Conservation (phyloP, 768 basidiomycete genomes). For the Clitopilus hobsonii region DNA sequence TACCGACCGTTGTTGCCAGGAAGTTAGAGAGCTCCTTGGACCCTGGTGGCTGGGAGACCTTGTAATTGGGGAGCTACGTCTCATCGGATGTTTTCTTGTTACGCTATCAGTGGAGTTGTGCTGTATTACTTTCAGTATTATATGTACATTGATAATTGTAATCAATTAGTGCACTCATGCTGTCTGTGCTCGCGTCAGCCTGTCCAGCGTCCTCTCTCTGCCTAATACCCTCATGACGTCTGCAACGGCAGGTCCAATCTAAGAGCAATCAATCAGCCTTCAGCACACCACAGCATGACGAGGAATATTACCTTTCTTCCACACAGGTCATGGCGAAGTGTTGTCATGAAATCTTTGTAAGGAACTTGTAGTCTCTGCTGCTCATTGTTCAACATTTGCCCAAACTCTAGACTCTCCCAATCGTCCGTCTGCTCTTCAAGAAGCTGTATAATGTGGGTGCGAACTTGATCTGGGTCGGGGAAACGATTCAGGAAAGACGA, state of each 20-base stretch:
- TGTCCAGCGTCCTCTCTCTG: constrained; percentile 31
- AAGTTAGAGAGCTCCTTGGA: constrained; percentile 85
- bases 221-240: constrained; percentile 42
- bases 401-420: constrained; percentile 35
- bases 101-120: neutral
- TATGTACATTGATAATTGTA: neutral
- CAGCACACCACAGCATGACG: neutral
- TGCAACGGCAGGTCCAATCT: constrained; percentile 47
- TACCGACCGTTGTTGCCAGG: constrained; percentile 86
- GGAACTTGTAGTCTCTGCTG: constrained; percentile 33
- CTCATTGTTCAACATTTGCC: constrained; percentile 38
- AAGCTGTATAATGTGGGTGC: constrained; percentile 24
- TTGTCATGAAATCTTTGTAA: constrained; percentile 60
- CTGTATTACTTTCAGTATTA: neutral
- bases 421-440: constrained; percentile 24
- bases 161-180: neutral
- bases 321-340: constrained; percentile 73
- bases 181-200: constrained; percentile 19
- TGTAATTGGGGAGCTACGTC: too few relatives aligned
- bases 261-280: neutral
- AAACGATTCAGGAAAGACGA: constrained; percentile 7
- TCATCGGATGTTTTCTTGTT: too few relatives aligned
- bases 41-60: constrained; percentile 89
- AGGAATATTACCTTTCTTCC: constrained; percentile 69
- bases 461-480: constrained; percentile 21